These are phyloP conservation scores for Spirogloea muscicola DNA, from an alignment of 139 green algal genomes.

Conservation along the genomic window DNA sequence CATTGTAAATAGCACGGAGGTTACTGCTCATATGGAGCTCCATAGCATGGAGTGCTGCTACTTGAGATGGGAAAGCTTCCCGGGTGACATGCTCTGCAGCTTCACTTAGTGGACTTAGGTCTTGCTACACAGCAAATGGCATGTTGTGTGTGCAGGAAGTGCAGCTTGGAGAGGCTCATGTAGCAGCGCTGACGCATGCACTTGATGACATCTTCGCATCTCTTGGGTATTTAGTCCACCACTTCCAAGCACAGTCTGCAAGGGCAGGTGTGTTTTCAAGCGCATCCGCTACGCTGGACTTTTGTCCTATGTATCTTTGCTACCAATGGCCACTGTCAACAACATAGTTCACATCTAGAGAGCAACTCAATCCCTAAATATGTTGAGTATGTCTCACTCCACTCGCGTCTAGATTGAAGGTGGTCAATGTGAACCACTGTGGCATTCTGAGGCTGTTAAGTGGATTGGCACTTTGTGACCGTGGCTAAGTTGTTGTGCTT, in stretches of 20 bases:
- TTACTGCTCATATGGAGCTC: too few relatives aligned
- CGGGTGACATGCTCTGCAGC: neutral
- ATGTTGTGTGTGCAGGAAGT: too few relatives aligned
- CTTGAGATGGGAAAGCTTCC: neutral
- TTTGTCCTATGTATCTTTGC: too few relatives aligned
- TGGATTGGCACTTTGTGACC: slow-evolving; percentile 1
- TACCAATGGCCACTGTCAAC: neutral
- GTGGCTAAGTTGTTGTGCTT: neutral
- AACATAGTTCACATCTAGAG: neutral
- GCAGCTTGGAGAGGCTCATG: too few relatives aligned
- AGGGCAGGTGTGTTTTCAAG: neutral
- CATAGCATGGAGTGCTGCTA: too few relatives aligned
- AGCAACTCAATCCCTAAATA: neutral
- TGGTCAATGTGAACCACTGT: neutral
- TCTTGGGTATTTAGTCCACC: slow-evolving; percentile 41
- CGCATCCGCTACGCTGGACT: too few relatives aligned
- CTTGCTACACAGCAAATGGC: neutral
- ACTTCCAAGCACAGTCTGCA: slow-evolving; percentile 8
- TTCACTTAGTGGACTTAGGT: neutral
- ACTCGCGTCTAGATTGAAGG: neutral
- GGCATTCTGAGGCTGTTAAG: too few relatives aligned
- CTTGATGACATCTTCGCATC: slow-evolving; percentile 49
- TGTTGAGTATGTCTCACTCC: neutral
- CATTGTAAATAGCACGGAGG: too few relatives aligned
- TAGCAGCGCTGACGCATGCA: neutral